Evolutionary conservation across 2,329 filamentous ascomycete genomes (phyloP), one percentile per base, ranked within the genome.

Genomic region (Colletotrichum siamense): DNA sequence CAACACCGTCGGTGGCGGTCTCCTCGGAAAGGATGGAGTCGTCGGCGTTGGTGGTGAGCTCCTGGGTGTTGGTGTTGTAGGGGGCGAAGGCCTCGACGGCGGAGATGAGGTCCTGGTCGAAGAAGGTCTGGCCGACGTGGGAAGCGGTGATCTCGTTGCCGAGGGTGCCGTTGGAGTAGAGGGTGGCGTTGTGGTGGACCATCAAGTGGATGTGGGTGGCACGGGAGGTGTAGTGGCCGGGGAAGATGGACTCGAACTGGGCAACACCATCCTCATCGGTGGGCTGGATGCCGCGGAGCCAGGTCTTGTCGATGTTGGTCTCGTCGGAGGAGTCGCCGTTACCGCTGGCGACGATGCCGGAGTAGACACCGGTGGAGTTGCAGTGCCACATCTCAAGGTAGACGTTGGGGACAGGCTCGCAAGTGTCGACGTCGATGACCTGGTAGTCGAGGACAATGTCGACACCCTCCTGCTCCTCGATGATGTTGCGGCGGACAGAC

Each of bases 101-200:
- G n/a, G 81, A 77, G 75, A 91, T 87, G 39, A 92, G 86, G 77
- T 86, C 85, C 80, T 91, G 88, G 82, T 92, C 90, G 81, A 92
- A 91, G 86, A 91, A 93, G 75, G 92, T 82, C 82, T 93, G 92
- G n/a, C 92, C 91, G 36, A 92, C 87, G 82, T 93, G 91, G 3
- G 89, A 87, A 63, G 89, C 87, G 36, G 84, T 86, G 28, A 88
- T 86, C 74, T 87, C 88, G 66, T 30, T 84, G 24, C 69, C 69
- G 5, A 86, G 81, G 2, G 85, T 86, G 52, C 80, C 76, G 79
- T 86, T 86, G 34, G 79, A 59, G 15, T 81, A 78, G 6, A 82
- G 77, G 13, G 81, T 82, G 32, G 83, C 82, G 69, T 81, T 79
- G 71, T 77, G 77, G 79, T 84, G 83, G 32, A 82, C 81, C 71